Evolutionary conservation across 345 rosid genomes (phyloP).

Genomic region (Eucalyptus urophylla): DNA sequence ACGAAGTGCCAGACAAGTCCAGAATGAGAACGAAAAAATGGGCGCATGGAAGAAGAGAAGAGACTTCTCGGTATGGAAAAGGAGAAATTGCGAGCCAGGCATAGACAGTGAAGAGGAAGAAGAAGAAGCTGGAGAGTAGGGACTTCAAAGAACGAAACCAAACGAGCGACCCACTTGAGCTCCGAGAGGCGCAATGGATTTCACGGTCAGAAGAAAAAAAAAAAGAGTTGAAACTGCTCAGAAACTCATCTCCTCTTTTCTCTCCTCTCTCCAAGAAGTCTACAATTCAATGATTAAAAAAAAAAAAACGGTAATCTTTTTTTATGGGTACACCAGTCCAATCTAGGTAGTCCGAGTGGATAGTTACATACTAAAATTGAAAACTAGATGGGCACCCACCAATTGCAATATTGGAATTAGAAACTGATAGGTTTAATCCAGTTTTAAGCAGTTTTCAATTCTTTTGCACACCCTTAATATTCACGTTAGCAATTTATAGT

Average conservation of each 20-base stretch:
- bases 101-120: neutral
- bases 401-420: too few relatives aligned
- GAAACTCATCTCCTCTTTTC: neutral
- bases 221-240: neutral
- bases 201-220: neutral
- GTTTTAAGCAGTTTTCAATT: too few relatives aligned
- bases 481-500: fast-evolving
- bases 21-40: neutral
- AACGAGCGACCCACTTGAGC: neutral
- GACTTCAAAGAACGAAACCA: neutral
- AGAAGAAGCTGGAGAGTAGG: neutral
- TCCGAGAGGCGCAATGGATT: neutral
- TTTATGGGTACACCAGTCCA: fast-evolving
- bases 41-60: neutral
- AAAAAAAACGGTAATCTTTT: neutral
- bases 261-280: neutral
- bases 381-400: neutral
- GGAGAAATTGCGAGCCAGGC: neutral
- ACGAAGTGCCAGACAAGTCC: neutral
- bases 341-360: fast-evolving
- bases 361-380: too few relatives aligned
- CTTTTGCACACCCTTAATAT: too few relatives aligned
- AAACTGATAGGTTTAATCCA: fast-evolving
- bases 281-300: neutral
- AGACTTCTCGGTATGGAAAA: neutral